phyloP scores from a whole-genome alignment of 305 asterid genomes.

The Ilex paraguariensis region DNA sequence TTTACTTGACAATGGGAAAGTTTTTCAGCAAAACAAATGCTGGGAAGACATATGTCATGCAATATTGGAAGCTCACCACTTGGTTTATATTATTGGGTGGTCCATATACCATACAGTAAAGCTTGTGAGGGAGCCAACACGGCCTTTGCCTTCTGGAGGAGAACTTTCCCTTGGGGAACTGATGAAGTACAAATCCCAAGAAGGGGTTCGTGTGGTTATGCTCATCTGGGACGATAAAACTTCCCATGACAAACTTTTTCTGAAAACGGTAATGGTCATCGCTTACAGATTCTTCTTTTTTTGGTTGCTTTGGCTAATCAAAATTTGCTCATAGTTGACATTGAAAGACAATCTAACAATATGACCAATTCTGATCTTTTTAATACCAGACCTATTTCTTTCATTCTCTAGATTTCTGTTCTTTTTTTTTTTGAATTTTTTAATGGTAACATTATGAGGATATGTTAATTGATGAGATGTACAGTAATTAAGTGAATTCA shows the following conservation, averaged over 20 bases:
- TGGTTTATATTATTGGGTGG: slow-evolving; percentile 22
- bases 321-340: neutral
- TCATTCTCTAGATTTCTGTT: neutral
- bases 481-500: no score
- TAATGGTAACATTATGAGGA: no score
- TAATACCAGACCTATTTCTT: neutral
- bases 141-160: slow-evolving; percentile 17
- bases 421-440: neutral
- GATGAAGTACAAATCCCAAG: slow-evolving; percentile 22
- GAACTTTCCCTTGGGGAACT: slow-evolving; percentile 17
- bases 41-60: slow-evolving; percentile 27
- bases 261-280: slow-evolving; percentile 17
- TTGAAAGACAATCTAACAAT: neutral
- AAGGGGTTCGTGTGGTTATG: slow-evolving; percentile 21
- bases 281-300: neutral
- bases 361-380: neutral
- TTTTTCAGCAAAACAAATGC: slow-evolving; percentile 16
- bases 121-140: slow-evolving; percentile 22
- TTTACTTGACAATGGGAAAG: slow-evolving; percentile 10
- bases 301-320: no score
- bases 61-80: slow-evolving; percentile 14
- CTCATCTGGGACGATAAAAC: slow-evolving; percentile 26
- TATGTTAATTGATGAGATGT: no score
- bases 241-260: slow-evolving; percentile 15
- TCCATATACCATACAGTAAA: slow-evolving; percentile 18